Evolutionary conservation across 768 basidiomycete genomes (phyloP), one percentile per base, ranked within the genome.

Genomic region (Fibroporia radiculosa): DNA sequence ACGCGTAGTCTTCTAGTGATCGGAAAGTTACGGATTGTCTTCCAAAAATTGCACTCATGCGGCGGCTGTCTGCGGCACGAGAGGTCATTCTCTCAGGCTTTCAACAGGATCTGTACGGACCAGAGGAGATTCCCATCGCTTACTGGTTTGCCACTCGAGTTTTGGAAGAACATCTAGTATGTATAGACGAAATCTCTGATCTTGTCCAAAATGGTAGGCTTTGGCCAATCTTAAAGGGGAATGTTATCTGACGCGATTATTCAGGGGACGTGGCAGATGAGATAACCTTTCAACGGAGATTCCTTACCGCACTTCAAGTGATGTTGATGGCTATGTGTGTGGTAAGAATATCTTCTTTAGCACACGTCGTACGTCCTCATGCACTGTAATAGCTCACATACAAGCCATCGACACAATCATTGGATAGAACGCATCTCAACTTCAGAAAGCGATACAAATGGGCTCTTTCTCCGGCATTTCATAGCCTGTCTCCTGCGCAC

Each of bases 41-140:
- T 6, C 74, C 77, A 1, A 61, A 68, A 5, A 68, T 68, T 0
- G 70, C 77, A 3, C 62, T 80, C 3, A 44, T 75, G n/a, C 79
- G 78, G 71, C 73, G 85, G 34, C 60, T 87, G 14, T 64, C 73
- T 4, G 62, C 72, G 8, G 69, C 85, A 3, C 73, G 77, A 29
- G 85, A 91, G 51, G 68, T 92, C 12, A 61, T 89, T 4, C 66
- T 82, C 34, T 81, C 85, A 1, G 89, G 84, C 2, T 84, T 86
- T 49, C 85, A 90, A 59, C 61, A 89, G 18, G 82, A 85, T 35
- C 60, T 92, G 6, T 87, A 89, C 54, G 68, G 75, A 18, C 60
- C 70, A 1, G 75, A 83, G 33, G 89, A 92, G 56, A 74, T 67
- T 26, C 67, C 82, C 0, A 77, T 87, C 49, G 82, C 86, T 2